A percentile compares a stretch with the other conserved stretches of the same genome.
Evolutionary conservation across 768 basidiomycete species (phyloP).

Genomic region (Auriscalpium vulgare): DNA sequence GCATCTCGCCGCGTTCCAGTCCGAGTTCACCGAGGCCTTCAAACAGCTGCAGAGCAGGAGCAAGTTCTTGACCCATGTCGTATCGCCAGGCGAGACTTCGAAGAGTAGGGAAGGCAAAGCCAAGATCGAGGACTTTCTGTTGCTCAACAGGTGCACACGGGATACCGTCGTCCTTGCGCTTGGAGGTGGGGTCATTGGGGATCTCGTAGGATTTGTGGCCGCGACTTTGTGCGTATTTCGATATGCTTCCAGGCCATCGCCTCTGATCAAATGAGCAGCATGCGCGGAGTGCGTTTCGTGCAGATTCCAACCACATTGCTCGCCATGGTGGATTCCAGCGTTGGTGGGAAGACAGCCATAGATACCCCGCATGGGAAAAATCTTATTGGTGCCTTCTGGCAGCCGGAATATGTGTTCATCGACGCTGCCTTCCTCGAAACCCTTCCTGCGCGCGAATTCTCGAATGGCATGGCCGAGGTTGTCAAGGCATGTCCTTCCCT

Average conservation of each 20-base stretch:
- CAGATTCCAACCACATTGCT: slow-evolving; percentile 96
- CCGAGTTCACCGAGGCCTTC: slow-evolving; percentile 50
- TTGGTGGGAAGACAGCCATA: slow-evolving; percentile 99
- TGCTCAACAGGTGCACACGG: slow-evolving; percentile 81
- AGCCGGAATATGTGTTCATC: slow-evolving; percentile 95
- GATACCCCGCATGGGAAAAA: slow-evolving; percentile 99
- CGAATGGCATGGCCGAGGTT: slow-evolving; percentile 99
- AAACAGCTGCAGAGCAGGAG: slow-evolving; percentile 24
- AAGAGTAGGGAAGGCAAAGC: slow-evolving; percentile 92
- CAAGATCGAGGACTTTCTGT: slow-evolving; percentile 86
- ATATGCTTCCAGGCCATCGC: not conserved
- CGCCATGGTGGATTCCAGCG: slow-evolving; percentile 97
- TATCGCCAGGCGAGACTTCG: slow-evolving; percentile 87
- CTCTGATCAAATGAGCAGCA: slow-evolving; percentile 39
- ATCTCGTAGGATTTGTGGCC: slow-evolving; percentile 93
- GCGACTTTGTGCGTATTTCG: slow-evolving; percentile 78
- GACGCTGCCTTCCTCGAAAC: slow-evolving; percentile 95
- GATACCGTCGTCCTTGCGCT: slow-evolving; percentile 91
- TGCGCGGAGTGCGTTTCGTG: slow-evolving; percentile 93
- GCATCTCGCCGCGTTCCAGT: slow-evolving; percentile 61
- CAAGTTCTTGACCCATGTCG: slow-evolving; percentile 69
- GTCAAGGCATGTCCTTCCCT: slow-evolving; percentile 52
- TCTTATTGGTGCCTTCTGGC: slow-evolving; percentile 97
- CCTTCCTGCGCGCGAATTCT: slow-evolving; percentile 85
- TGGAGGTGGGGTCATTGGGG: slow-evolving; percentile 96